These are phyloP conservation scores for Debaryomycetaceae sp. DNA, from an alignment of 1,139 yeast species.

Conservation along the genomic window DNA sequence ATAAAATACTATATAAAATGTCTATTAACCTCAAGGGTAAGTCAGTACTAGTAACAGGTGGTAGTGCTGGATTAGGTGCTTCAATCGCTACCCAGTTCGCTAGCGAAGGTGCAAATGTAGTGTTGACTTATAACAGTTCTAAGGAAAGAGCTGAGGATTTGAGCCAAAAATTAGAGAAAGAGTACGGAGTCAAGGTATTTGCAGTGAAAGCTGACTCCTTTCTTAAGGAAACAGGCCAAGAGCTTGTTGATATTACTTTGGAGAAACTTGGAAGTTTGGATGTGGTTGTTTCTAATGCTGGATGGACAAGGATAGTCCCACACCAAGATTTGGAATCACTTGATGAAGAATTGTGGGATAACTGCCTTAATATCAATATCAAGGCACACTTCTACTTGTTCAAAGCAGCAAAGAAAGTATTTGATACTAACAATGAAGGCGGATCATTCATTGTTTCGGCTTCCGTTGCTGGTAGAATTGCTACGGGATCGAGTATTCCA, in stretches of 20 bases:
- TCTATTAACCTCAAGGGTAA: conserved; percentile 14
- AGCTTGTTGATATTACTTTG: conserved; percentile 31
- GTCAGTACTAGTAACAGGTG: conserved; percentile 18
- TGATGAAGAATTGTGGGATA: conserved; percentile 31
- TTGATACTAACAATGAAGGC: conserved; percentile 27
- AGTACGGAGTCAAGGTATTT: conserved; percentile 23
- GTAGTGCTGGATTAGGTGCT: conserved; percentile 20
- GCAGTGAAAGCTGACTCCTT: conserved; percentile 37
- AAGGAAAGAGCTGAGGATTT: conserved; percentile 19
- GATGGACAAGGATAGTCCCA: conserved; percentile 22
- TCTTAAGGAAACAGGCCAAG: conserved; percentile 30
- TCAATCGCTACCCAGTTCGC: conserved; percentile 19
- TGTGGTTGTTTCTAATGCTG: conserved; percentile 46
- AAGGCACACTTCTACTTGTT: conserved; percentile 33
- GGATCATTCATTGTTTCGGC: conserved; percentile 35
- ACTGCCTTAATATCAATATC: conserved; percentile 19
- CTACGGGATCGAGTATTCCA: conserved; percentile 34
- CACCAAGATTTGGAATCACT: conserved; percentile 24
- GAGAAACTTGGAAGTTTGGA: conserved; percentile 36
- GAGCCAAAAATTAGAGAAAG: conserved; percentile 3
- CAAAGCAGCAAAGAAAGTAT: conserved; percentile 26
- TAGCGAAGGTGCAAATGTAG: conserved; percentile 10
- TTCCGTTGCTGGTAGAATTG: conserved; percentile 33
- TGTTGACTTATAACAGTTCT: conserved; percentile 3
- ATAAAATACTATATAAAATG: too few relatives aligned